phyloP scores from a whole-genome alignment of 2,329 filamentous ascomycete species.

The Erysiphe pulchra region DNA sequence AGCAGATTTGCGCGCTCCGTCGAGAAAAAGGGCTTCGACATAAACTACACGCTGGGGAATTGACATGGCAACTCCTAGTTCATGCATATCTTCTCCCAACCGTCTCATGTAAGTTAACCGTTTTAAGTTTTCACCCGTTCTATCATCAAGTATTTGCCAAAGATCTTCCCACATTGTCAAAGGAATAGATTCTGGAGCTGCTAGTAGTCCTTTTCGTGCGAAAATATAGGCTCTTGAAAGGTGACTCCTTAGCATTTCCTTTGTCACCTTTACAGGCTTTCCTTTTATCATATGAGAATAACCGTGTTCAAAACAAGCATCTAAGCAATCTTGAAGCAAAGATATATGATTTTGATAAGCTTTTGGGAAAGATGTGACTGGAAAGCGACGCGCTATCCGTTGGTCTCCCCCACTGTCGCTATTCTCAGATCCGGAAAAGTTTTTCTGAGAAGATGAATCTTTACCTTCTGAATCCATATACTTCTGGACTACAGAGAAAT shows the following conservation, averaged over 20 bases:
- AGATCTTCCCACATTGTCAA: conserved; percentile 34
- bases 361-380: background rate
- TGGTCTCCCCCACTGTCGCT: background rate
- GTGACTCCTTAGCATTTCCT: conserved; percentile 1
- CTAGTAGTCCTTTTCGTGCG: conserved; percentile 5
- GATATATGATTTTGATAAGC: background rate
- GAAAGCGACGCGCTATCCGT: background rate
- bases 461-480: background rate
- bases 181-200: conserved; percentile 22
- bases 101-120: conserved; percentile 33
- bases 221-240: conserved; percentile 1
- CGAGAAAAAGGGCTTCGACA: conserved; percentile 40
- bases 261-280: background rate
- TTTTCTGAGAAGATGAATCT: background rate
- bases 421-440: background rate
- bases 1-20: conserved; percentile 23
- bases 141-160: conserved; percentile 30
- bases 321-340: background rate
- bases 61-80: conserved; percentile 27
- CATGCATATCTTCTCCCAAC: conserved; percentile 39
- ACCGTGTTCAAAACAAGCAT: background rate
- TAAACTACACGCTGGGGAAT: conserved; percentile 35
- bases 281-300: background rate
- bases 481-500: background rate
- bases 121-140: conserved; percentile 22